Evolutionary conservation across 192 early-diverging fungal species (phyloP), one percentile per base, ranked within the genome.

Genomic region (Tieghemiomyces parasiticus): DNA sequence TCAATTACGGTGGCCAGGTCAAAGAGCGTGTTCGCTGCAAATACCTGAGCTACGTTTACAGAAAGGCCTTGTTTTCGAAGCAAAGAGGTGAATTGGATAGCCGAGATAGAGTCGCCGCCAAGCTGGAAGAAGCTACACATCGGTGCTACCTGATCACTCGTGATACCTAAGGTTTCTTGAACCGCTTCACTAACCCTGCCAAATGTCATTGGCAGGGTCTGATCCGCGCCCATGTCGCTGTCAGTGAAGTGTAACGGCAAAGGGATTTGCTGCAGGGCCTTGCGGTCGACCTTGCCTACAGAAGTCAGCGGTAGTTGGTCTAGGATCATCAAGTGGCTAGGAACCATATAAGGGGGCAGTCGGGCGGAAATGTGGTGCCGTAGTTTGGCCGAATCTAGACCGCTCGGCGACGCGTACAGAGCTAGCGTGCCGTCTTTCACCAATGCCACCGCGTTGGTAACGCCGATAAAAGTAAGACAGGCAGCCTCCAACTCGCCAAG

Each of bases 271-370:
- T 42, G 70, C 0, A 73, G 61, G 4, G 65, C 72, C n/a, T 53
- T 63, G 46, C 65, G 61, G 53, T 74, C 55, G 25, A 71, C 59
- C 26, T 73, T 67, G 29, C 63, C 65, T 44, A 63, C 62, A 16
- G 58, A 26, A 30, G 63, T 65, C 28, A 67, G 14, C 24, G 67
- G 67, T 13, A 73, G 30, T 0, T 10, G 35, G 4, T 69, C 65
- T 45, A 73, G 28, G 4, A 48, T 26, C 19, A 64, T 51, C 44
- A 66, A 63, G 30, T 59, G 46, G 22, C 68, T 61, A 2, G 86
- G 86, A 28, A 88, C 73, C 53, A 82, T 82, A 60, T 88, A 88
- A 4, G 61, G 63, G 10, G 86, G 81, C 22, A 88, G 65, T 53
- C 69, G 73, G 33, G 54, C 45, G 60, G 71, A 72, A 50, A 86